phyloP scores from a whole-genome alignment of 75 land plant genomes.

The Ceratopteris richardii region DNA sequence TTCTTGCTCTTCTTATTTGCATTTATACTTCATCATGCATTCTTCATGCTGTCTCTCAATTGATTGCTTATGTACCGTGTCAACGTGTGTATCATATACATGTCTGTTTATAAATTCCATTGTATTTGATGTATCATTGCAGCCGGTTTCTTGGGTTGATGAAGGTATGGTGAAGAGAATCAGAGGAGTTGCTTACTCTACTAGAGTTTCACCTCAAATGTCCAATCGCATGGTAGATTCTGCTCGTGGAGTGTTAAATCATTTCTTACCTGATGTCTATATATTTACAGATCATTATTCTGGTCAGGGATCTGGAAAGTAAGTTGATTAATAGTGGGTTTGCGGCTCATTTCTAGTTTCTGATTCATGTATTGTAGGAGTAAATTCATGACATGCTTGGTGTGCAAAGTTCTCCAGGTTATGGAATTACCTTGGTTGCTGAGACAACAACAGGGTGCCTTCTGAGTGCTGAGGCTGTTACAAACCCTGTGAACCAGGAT shows the following conservation, averaged over 20 bases:
- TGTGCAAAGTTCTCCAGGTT: conserved; percentile 89
- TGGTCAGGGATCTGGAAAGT: conserved; percentile 81
- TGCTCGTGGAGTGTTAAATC: conserved; percentile 82
- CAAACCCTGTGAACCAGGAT: conserved; percentile 21
- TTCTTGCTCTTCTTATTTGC: no score
- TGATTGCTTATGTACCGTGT: no score
- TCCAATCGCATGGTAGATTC: conserved; percentile 65
- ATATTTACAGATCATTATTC: conserved; percentile 80
- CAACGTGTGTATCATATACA: no score
- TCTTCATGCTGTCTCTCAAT: no score
- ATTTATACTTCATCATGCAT: no score
- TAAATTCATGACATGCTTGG: conserved; percentile 23
- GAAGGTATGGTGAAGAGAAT: conserved; percentile 96
- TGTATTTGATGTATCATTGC: conserved; percentile 16
- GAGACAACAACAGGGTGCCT: conserved; percentile 84
- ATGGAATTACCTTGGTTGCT: conserved; percentile 89
- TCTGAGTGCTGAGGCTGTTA: conserved; percentile 69
- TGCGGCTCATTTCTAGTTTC: no score
- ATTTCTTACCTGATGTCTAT: conserved; percentile 77
- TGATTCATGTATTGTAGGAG: conserved; percentile 12
- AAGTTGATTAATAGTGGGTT: conserved; percentile 9
- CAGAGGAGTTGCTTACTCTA: conserved; percentile 78
- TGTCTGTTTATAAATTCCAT: no score
- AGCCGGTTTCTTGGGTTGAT: conserved; percentile 83
- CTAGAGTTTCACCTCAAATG: conserved; percentile 71